Percentiles rank a stretch among this genome's conserved stretches.
Evolutionary conservation across 1,139 yeast genomes (phyloP).

Genomic region (Arxiozyma slooffiae): DNA sequence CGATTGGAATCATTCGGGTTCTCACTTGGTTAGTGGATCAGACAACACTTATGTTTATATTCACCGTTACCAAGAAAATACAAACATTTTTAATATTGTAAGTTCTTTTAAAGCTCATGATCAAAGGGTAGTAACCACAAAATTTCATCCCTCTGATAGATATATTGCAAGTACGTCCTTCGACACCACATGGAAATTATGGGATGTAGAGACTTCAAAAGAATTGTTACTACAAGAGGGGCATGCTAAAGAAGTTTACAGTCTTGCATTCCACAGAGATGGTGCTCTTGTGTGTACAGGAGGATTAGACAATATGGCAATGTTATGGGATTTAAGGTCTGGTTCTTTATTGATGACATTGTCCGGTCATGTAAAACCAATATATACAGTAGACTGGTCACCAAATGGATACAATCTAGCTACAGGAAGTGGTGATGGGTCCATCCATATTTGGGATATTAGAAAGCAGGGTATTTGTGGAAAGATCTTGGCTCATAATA

Average conservation of each 20-base stretch:
- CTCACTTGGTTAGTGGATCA: conserved; percentile 47
- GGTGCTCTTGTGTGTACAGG: conserved; percentile 72
- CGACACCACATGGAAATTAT: conserved; percentile 82
- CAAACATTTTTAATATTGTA: conserved; percentile 12
- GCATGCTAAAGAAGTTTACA: conserved; percentile 64
- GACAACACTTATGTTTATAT: conserved; percentile 49
- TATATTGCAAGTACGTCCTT: conserved; percentile 63
- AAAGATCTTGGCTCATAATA: conserved; percentile 69
- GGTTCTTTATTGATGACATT: conserved; percentile 57
- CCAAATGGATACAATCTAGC: conserved; percentile 68
- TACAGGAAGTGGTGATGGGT: conserved; percentile 78
- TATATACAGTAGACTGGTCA: conserved; percentile 67
- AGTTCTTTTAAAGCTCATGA: conserved; percentile 34
- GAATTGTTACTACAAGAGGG: conserved; percentile 67
- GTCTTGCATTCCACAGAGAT: conserved; percentile 60
- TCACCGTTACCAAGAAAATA: conserved; percentile 32
- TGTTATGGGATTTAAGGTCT: conserved; percentile 79
- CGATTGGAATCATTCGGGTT: conserved; percentile 46
- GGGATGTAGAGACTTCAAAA: conserved; percentile 53
- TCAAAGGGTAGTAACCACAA: conserved; percentile 51
- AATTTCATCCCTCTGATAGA: conserved; percentile 55
- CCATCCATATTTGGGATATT: conserved; percentile 79
- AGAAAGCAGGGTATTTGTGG: conserved; percentile 39
- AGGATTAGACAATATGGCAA: conserved; percentile 66
- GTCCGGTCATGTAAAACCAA: conserved; percentile 61